Conservation (phyloP, 78 protist species). For the Dictyostelium citrinum region DNA sequence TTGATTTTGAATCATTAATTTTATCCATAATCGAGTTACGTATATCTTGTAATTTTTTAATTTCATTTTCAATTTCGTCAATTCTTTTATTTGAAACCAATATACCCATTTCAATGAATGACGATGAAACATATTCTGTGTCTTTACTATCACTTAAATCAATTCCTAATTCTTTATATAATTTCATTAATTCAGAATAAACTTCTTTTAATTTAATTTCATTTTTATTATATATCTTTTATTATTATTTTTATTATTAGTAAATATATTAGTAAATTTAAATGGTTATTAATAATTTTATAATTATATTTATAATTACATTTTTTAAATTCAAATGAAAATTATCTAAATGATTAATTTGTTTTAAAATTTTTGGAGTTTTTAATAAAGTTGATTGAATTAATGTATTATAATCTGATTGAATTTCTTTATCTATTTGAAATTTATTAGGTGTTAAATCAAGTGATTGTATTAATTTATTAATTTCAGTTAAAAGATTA, state of each 20-base stretch:
- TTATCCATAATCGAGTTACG: neutral
- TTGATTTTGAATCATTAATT: neutral
- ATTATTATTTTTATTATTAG: too few relatives aligned
- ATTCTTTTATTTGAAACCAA: neutral
- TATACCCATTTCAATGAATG: neutral
- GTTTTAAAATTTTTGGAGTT: neutral
- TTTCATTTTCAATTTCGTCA: neutral
- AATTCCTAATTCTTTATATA: neutral
- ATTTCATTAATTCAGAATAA: neutral
- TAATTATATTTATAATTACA: neutral
- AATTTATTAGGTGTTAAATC: neutral
- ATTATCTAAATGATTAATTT: neutral
- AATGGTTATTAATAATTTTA: too few relatives aligned
- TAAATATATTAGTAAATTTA: neutral
- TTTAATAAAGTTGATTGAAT: neutral
- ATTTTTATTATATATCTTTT: neutral
- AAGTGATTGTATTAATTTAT: neutral
- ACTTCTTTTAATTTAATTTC: neutral
- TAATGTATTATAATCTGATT: neutral
- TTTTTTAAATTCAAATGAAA: neutral
- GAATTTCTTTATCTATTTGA: neutral
- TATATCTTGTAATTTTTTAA: slow-evolving; percentile 4
- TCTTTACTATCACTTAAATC: neutral
- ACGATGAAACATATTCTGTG: neutral
- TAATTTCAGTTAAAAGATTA: neutral